A percentile compares a stretch with the other conserved stretches of the same genome.
Evolutionary conservation across 225 moss, liverwort and hornwort species (phyloP).

Genomic region (Pleurozium schreberi): DNA sequence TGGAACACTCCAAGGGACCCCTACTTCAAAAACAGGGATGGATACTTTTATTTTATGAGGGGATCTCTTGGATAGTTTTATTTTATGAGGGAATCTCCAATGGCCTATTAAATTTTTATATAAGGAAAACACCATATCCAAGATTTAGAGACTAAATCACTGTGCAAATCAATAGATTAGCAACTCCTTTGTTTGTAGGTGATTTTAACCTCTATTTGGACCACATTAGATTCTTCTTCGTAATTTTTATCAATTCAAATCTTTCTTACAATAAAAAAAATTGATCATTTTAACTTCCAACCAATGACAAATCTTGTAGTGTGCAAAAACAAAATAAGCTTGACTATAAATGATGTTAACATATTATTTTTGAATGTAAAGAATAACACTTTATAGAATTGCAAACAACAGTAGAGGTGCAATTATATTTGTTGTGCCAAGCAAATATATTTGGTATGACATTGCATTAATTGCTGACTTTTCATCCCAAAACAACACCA

Average conservation of each 20-base stretch:
- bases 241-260: not conserved
- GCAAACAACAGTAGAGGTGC: not conserved
- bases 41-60: not conserved
- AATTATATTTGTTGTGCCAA: not conserved
- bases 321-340: not conserved
- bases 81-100: not conserved
- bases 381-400: not conserved
- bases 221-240: rapidly evolving
- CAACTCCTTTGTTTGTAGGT: not conserved
- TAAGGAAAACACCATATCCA: rapidly evolving
- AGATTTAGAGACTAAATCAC: not conserved
- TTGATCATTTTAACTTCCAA: not conserved
- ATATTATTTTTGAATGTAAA: not conserved
- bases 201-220: rapidly evolving
- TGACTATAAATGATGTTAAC: not conserved
- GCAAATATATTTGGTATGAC: not conserved
- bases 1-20: not conserved
- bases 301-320: not conserved
- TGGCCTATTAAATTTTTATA: not conserved
- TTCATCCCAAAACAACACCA: not conserved
- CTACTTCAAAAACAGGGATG: not conserved
- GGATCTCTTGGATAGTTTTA: not conserved
- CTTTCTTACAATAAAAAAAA: not conserved
- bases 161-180: not conserved
- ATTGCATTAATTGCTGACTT: not conserved